Percentiles rank a stretch among this genome's conserved stretches.
Evolutionary conservation across 192 early-diverging fungal genomes (phyloP).

Genomic region (Diversispora epigaea): DNA sequence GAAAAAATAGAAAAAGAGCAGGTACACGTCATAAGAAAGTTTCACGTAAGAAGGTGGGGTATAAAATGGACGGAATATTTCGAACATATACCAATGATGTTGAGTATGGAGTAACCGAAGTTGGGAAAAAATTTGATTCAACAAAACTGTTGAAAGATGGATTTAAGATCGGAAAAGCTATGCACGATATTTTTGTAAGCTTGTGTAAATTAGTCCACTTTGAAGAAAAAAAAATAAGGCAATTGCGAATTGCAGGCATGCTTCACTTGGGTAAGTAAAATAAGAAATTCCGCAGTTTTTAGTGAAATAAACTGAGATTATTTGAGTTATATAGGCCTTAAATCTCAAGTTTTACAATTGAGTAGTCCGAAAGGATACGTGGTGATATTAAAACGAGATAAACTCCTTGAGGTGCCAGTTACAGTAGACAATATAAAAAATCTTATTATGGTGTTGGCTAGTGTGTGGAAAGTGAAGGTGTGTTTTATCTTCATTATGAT

Average conservation of each 20-base stretch:
- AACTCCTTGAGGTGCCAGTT: slow-evolving; percentile 8
- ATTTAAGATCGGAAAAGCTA: slow-evolving; percentile 23
- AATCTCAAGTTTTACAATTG: slow-evolving; percentile 30
- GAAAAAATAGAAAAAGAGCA: slow-evolving; percentile 30
- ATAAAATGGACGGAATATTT: slow-evolving; percentile 20
- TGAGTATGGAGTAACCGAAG: slow-evolving; percentile 29
- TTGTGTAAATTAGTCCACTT: slow-evolving; percentile 4
- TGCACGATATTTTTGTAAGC: slow-evolving; percentile 34
- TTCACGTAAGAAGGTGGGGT: slow-evolving; percentile 8
- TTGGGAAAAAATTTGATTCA: slow-evolving; percentile 28
- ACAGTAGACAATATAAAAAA: slow-evolving; percentile 22
- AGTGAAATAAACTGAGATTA: slow-evolving; percentile 15
- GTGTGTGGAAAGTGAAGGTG: slow-evolving; percentile 24
- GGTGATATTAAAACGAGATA: slow-evolving; percentile 24
- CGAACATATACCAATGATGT: slow-evolving; percentile 24
- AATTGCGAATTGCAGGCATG: neutral
- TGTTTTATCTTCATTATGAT: slow-evolving; percentile 3
- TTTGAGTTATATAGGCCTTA: slow-evolving; percentile 30
- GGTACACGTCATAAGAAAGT: neutral
- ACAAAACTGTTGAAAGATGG: slow-evolving; percentile 24
- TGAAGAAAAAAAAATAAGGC: neutral
- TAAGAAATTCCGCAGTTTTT: neutral
- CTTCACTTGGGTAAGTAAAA: slow-evolving; percentile 24
- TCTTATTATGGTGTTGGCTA: slow-evolving; percentile 13
- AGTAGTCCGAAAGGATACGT: slow-evolving; percentile 29